These are phyloP conservation scores for Trichoderma oligosporum DNA, from an alignment of 2,329 filamentous ascomycete species.

Conservation along the genomic window DNA sequence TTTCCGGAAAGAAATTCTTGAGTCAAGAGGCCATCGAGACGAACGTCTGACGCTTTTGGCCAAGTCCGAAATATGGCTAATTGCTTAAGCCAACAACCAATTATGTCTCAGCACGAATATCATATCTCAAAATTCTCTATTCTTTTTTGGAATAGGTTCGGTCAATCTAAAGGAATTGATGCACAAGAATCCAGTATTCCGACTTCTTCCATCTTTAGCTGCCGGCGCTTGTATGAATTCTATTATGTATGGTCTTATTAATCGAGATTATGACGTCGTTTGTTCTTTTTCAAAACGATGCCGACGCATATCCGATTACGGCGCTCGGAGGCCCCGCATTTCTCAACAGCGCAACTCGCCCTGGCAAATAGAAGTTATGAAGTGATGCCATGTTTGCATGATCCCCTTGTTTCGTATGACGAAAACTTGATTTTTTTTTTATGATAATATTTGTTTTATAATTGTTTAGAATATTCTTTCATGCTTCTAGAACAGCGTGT, in stretches of 20 bases:
- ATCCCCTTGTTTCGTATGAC: neutral
- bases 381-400: conserved; percentile 6
- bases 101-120: too few species aligned
- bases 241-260: neutral
- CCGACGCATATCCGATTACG: neutral
- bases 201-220: neutral
- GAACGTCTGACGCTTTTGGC: too few species aligned
- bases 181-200: too few species aligned
- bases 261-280: neutral
- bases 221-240: neutral
- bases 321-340: neutral
- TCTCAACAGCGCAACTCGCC: neutral
- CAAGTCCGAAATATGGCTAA: too few species aligned
- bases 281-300: neutral
- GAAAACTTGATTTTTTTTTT: conserved; percentile 15
- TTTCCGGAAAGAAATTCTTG: too few species aligned
- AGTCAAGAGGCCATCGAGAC: too few species aligned
- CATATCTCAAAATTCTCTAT: too few species aligned
- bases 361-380: too few species aligned
- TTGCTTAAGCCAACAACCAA: too few species aligned
- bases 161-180: too few species aligned
- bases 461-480: conserved; percentile 2
- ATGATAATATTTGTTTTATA: conserved; percentile 9
- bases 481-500: conserved; percentile 6
- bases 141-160: too few species aligned